These are phyloP conservation scores for Populus hybrid DNA, from an alignment of 441 rosid genomes.

Conservation along the genomic window DNA sequence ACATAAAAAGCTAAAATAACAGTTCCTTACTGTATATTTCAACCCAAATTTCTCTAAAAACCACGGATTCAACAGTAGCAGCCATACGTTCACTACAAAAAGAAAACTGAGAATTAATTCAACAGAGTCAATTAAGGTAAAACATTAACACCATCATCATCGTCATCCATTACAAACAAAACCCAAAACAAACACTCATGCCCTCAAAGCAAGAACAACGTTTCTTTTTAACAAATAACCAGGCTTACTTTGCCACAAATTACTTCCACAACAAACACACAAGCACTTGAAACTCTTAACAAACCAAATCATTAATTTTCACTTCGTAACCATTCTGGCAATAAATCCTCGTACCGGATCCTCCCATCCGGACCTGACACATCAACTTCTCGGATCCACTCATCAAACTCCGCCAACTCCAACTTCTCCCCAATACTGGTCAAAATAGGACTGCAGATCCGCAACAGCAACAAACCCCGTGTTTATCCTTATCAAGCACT, in stretches of 20 bases:
- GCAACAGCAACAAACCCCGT: conserved; percentile 82
- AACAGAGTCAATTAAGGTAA: background rate
- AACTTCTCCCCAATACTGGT: conserved; percentile 94
- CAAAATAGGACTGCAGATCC: conserved; percentile 87
- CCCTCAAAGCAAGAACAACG: background rate
- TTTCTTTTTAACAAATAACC: background rate
- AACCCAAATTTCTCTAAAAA: background rate
- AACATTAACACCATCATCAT: background rate
- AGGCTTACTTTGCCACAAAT: no score
- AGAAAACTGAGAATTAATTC: background rate
- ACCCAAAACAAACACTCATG: background rate
- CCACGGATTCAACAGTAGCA: background rate
- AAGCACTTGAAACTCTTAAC: background rate
- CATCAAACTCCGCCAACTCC: conserved; percentile 83
- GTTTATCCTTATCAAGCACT: conserved; percentile 78
- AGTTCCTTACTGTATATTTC: background rate
- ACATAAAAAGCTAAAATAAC: background rate
- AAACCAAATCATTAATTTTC: conserved; percentile 24
- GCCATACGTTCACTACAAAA: conserved; percentile 2
- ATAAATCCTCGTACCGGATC: conserved; percentile 93
- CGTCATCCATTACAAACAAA: background rate
- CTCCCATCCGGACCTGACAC: conserved; percentile 82
- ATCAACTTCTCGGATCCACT: conserved; percentile 96
- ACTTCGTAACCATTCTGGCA: conserved; percentile 89
- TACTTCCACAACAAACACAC: conserved; percentile 2